Conservation (phyloP, 805 yeast species). For the Kurtzmaniella cleridarum region DNA sequence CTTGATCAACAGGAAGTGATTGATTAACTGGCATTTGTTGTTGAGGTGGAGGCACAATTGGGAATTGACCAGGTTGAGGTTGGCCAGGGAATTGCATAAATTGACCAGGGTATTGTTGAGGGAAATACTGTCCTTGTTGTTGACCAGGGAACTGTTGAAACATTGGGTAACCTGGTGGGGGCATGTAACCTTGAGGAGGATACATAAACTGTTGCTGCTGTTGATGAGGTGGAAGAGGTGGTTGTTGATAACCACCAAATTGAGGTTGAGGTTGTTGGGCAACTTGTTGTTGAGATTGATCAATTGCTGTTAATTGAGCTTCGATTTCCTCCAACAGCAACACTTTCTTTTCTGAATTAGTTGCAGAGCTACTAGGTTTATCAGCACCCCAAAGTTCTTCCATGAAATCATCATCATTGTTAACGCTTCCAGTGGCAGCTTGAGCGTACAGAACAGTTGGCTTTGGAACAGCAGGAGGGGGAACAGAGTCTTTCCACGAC, state of each 20-base stretch:
- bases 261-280: constrained; percentile 13
- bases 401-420: constrained; percentile 41
- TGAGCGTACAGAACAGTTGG: constrained; percentile 36
- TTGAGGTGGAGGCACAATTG: constrained; percentile 12
- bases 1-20: constrained; percentile 12
- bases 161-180: constrained; percentile 28
- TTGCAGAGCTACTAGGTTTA: constrained; percentile 4
- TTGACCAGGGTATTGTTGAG: too few relatives aligned
- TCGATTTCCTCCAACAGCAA: constrained; percentile 81
- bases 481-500: constrained; percentile 9
- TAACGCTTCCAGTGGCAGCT: constrained; percentile 26
- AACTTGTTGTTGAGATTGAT: constrained; percentile 17
- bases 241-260: constrained; percentile 27
- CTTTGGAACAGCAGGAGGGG: constrained; percentile 10
- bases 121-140: not conserved
- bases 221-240: constrained; percentile 15
- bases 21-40: constrained; percentile 10
- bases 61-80: constrained; percentile 10
- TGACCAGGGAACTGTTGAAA: constrained; percentile 17
- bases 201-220: constrained; percentile 25
- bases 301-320: constrained; percentile 59
- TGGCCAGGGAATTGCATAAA: constrained; percentile 10
- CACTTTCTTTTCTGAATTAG: constrained; percentile 36
- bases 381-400: constrained; percentile 37
- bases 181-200: constrained; percentile 34